Evolutionary conservation across 768 basidiomycete genomes (phyloP).

Genomic region (Clitopilus hobsonii): DNA sequence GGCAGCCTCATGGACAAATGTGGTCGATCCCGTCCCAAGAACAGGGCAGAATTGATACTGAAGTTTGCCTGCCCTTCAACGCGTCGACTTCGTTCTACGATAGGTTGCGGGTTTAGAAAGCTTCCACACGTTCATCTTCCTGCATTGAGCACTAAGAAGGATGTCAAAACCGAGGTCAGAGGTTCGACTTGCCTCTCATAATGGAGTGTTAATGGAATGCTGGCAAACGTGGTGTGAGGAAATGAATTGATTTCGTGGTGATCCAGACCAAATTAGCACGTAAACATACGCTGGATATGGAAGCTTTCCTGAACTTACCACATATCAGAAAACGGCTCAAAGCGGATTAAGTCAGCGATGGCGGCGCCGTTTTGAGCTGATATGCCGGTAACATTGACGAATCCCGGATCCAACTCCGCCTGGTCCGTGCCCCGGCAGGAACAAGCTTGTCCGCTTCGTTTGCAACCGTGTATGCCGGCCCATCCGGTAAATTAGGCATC

Average conservation of each 20-base stretch:
- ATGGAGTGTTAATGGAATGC: not conserved
- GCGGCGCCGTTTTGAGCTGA: no score
- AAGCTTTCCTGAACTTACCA: not conserved
- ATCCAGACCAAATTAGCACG: not conserved
- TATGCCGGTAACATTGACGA: no score
- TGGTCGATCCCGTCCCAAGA: not conserved
- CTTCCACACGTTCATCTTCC: not conserved
- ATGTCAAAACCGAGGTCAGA: not conserved
- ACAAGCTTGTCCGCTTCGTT: no score
- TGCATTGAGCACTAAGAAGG: not conserved
- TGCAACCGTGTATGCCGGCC: no score
- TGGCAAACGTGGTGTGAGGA: not conserved
- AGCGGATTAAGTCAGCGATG: no score
- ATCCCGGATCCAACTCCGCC: no score
- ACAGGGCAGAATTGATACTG: not conserved
- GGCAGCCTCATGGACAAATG: not conserved
- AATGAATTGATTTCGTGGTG: not conserved
- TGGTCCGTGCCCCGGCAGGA: no score
- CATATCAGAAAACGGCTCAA: no score
- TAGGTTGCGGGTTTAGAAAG: not conserved
- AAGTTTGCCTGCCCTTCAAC: not conserved
- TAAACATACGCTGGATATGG: not conserved
- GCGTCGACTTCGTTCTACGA: not conserved
- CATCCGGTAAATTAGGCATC: no score
- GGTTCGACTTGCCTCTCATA: no score